Base-by-base conservation (phyloP, 2,329 filamentous ascomycete species). In the Trichoderma sp. region DNA sequence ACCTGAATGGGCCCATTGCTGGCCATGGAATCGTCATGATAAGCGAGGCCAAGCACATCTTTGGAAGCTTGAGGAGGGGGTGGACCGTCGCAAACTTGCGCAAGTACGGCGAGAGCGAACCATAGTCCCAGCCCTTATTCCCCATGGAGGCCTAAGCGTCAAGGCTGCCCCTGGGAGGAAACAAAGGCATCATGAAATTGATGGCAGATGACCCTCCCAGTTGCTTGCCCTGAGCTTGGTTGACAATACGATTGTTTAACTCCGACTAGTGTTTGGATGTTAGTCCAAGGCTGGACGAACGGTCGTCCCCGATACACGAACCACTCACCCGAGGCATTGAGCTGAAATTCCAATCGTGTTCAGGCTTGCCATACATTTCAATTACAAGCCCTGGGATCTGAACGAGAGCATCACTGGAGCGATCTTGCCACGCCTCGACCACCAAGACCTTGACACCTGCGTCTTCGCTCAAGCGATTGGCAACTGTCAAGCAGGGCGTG, bases 161-260 rank as follows among this genome's bases (percentile, higher is more conserved):
- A n/a, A 74, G 17, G n/a, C 66, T 56, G 12, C 45, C 68, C 15
- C 50, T 60, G 2, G 68, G 69, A 22, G 72, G 66, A 42, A 71
- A 69, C 0, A 72, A 22, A 35, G 70, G 29, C 64, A 72, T 61
- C 53, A 84, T 86, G 73, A 87, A 89, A 75, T 89, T 89, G 57
- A 87, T 73, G 54, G 80, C 83, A 1, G 80, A 83, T 66, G 83
- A 84, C 25, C 86, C 86, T 53, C 86, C 86, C 0, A 88, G 81
- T 2, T 79, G 79, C 75, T 85, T 86, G n/a, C 86, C 83, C 53
- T 85, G 81, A 19, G 85, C 50, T 17, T 71, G 68, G 59, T 67
- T 70, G 50, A 74, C 68, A 13, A 67, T 50, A 15, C 71, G 70
- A 59, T 69, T 66, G 65, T 70, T 69, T 32, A 69, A 65, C 5